A percentile compares a stretch with the other conserved stretches of the same genome.
Evolutionary conservation across 169 alveolate genomes (phyloP).

Genomic region (Condylostoma magnum): DNA sequence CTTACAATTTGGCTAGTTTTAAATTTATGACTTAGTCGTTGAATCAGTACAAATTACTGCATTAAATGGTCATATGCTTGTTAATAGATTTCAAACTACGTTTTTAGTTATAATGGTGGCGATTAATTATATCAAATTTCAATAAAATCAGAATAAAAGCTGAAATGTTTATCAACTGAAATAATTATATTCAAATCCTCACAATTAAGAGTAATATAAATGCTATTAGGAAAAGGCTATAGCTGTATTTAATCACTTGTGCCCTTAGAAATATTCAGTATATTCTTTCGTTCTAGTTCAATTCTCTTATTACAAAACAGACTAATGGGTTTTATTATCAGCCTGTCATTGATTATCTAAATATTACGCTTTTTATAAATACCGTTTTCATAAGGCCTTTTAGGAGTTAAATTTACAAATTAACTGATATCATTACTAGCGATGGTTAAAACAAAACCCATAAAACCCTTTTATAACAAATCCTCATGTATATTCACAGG

Average conservation of each 20-base stretch:
- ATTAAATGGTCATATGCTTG: conserved; percentile 17
- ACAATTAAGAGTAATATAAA: neutral
- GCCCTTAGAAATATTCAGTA: neutral
- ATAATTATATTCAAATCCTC: neutral
- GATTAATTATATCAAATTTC: neutral
- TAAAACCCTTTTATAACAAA: neutral
- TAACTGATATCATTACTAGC: neutral
- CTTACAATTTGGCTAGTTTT: conserved; percentile 5
- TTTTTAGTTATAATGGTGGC: neutral
- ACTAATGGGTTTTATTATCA: conserved; percentile 4
- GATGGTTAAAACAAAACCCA: neutral
- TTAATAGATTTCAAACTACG: neutral
- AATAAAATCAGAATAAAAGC: conserved; percentile 8
- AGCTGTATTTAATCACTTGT: neutral
- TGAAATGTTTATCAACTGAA: neutral
- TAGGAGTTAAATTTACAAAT: conserved; percentile 5
- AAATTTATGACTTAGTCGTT: neutral
- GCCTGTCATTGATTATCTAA: neutral
- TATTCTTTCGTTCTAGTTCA: neutral
- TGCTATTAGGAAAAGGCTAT: neutral
- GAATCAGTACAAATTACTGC: neutral
- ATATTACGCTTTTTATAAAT: conserved; percentile 25
- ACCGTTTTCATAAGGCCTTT: conserved; percentile 22
- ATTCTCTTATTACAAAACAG: neutral
- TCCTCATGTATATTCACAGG: no score